A percentile compares a stretch with the other conserved stretches of the same genome.
Conservation (phyloP, 108 stramenopile genomes). For the Cyclotella baltica region DNA sequence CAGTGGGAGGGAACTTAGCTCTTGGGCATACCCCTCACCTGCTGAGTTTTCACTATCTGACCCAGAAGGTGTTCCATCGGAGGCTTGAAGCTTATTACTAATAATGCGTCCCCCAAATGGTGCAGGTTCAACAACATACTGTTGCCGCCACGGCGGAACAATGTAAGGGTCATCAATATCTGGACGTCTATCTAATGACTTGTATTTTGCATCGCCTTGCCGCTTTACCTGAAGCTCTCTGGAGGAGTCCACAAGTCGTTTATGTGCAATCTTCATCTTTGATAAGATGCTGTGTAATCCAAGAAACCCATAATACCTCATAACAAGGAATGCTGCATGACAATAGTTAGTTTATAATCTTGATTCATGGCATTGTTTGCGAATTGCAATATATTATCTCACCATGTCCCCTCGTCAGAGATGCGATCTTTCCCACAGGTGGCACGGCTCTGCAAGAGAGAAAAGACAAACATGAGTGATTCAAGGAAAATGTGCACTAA, state of each 20-base stretch:
- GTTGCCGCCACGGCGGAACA: slow-evolving; percentile 54
- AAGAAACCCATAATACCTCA: slow-evolving; percentile 90
- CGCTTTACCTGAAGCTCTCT: slow-evolving; percentile 75
- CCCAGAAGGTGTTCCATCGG: neutral
- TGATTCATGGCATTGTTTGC: too few relatives aligned
- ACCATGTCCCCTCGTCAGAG: slow-evolving; percentile 84
- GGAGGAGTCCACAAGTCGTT: slow-evolving; percentile 86
- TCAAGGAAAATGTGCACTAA: too few relatives aligned
- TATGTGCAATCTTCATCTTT: slow-evolving; percentile 75
- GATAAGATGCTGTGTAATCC: slow-evolving; percentile 82
- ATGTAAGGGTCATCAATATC: slow-evolving; percentile 44
- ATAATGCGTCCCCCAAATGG: slow-evolving; percentile 66
- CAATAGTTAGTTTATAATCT: too few relatives aligned
- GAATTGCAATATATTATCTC: too few relatives aligned
- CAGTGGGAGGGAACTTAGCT: slow-evolving; percentile 73
- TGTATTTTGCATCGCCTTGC: slow-evolving; percentile 21
- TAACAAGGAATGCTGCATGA: slow-evolving; percentile 88
- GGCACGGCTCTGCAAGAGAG: slow-evolving; percentile 45
- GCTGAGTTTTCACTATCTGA: neutral
- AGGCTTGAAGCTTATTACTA: neutral
- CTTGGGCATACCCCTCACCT: slow-evolving; percentile 70
- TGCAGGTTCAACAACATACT: slow-evolving; percentile 75
- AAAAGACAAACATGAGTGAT: too few relatives aligned
- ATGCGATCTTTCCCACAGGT: slow-evolving; percentile 65
- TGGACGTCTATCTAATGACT: slow-evolving; percentile 30